phyloP scores from a whole-genome alignment of 2,329 filamentous ascomycete species.

The Colletotrichum brevisporum region DNA sequence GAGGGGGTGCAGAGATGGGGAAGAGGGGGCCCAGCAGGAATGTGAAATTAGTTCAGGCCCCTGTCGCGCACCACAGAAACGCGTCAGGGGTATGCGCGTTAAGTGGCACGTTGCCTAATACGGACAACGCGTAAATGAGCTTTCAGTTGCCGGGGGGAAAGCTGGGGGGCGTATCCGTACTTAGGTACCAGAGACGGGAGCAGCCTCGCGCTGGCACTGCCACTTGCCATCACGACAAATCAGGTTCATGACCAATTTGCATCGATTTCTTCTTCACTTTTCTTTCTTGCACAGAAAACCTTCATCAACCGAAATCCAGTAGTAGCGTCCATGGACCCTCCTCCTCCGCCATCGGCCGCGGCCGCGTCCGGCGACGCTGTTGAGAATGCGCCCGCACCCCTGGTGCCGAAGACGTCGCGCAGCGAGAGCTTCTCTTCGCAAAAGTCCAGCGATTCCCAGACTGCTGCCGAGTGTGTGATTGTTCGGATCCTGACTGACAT shows the following conservation, averaged over 20 bases:
- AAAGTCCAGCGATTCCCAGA: conserved; percentile 76
- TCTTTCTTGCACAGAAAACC: too few relatives aligned
- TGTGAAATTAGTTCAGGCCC: conserved; percentile 37
- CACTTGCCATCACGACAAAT: too few relatives aligned
- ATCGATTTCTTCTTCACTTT: too few relatives aligned
- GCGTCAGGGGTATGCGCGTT: conserved; percentile 54
- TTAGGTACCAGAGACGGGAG: background rate
- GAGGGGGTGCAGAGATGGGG: conserved; percentile 25
- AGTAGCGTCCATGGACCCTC: conserved; percentile 56
- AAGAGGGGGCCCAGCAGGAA: conserved; percentile 29
- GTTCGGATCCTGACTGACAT: background rate
- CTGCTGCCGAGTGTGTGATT: conserved; percentile 74
- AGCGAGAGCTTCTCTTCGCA: conserved; percentile 73
- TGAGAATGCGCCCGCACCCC: conserved; percentile 40
- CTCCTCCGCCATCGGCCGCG: conserved; percentile 49
- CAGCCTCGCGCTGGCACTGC: too few relatives aligned
- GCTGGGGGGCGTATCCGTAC: too few relatives aligned
- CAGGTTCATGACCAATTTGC: too few relatives aligned
- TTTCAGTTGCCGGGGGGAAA: background rate
- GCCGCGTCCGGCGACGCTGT: conserved; percentile 44
- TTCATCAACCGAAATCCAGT: too few relatives aligned
- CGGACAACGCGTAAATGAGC: conserved; percentile 46
- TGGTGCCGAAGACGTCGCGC: conserved; percentile 52
- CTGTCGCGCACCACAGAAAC: conserved; percentile 36
- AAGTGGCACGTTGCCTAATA: conserved; percentile 57